Base-by-base conservation (phyloP, 805 yeast species). In the Pichia paraexigua region DNA sequence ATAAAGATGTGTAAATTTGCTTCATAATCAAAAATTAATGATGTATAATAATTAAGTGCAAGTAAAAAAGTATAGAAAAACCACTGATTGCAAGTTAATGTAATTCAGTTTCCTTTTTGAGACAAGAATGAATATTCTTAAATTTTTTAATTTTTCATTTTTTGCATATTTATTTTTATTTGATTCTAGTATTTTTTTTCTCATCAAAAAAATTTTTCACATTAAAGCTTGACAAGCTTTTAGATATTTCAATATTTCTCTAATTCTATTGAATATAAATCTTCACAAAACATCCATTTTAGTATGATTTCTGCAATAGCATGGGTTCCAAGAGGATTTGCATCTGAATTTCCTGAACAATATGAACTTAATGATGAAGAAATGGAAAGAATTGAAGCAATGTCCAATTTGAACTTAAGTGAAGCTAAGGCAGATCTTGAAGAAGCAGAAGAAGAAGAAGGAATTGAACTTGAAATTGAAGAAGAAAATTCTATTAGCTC, bases 321-420 rank as follows among this genome's bases (percentile, higher is more conserved):
- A 48, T 94, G 99, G 98, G 96, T 92, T 24, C 97, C 98, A 47
- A 80, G 96, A 62, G 99, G 99, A 6, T 86, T 77, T 67, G 95
- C 99, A 28, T 79, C 95, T 40, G 97, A 91, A 67, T 87, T 84
- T 64, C 98, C 99, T 7, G 88, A 82, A 61, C 80, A 85, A 63
- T 90, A 89, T 61, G 96, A 88, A 58, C 71, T 92, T 50, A 83
- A 90, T 59, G 98, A 94, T 56, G 92, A 79, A 54, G 99, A 94
- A 70, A 83, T 94, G 87, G 92, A 81, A 52, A 79, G 97, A 70
- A 90, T 94, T 64, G 79, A 83, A 55, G 80, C 82, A 58, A 77
- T 94, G 80, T 96, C 98, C 49, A 79, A 85, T 53, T 72, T 90
- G 59, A 88, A 91, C 65, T 71, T 94, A 46, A 77, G 78, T 41